Conservation (phyloP, 1,284 basidiomycete species). For the Rhodotorula sp. region DNA sequence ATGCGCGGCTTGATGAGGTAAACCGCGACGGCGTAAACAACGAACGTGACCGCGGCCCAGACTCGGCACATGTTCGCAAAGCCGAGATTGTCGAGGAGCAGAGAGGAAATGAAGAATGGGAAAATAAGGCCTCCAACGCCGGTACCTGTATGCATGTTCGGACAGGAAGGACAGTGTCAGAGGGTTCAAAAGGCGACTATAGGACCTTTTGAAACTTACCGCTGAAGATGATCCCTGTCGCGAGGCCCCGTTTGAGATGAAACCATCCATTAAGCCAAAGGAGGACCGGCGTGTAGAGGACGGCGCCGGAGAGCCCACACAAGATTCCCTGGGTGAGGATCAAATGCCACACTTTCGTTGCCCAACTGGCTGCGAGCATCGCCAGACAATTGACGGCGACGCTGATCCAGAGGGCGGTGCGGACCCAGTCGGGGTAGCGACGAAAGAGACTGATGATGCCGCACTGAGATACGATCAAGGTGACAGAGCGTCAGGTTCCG, state of each 20-base stretch:
- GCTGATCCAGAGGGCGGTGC: constrained; percentile 4
- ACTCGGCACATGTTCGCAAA: constrained; percentile 30
- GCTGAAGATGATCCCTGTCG: constrained; percentile 24
- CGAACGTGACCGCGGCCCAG: constrained; percentile 23
- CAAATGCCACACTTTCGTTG: constrained; percentile 26
- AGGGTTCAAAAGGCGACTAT: not conserved
- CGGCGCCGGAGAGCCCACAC: constrained; percentile 13
- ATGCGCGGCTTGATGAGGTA: constrained; percentile 26
- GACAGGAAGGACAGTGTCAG: not conserved
- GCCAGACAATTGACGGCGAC: constrained; percentile 7
- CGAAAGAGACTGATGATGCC: constrained; percentile 21
- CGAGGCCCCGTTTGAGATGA: constrained; percentile 21
- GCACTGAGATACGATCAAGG: not conserved
- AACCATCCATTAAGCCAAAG: constrained; percentile 30
- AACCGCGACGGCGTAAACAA: constrained; percentile 13
- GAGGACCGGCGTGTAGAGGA: constrained; percentile 30
- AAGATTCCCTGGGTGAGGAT: constrained; percentile 29
- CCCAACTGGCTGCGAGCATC: constrained; percentile 32
- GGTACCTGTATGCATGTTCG: constrained; percentile 4
- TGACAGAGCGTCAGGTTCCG: not conserved
- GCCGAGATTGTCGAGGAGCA: constrained; percentile 17
- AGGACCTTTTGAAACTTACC: constrained; percentile 1
- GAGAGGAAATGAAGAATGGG: constrained; percentile 16
- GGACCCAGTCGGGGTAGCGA: constrained; percentile 34
- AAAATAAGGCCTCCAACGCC: constrained; percentile 27